Base-by-base conservation (phyloP, 345 rosid species). In the Gossypium turneri region DNA sequence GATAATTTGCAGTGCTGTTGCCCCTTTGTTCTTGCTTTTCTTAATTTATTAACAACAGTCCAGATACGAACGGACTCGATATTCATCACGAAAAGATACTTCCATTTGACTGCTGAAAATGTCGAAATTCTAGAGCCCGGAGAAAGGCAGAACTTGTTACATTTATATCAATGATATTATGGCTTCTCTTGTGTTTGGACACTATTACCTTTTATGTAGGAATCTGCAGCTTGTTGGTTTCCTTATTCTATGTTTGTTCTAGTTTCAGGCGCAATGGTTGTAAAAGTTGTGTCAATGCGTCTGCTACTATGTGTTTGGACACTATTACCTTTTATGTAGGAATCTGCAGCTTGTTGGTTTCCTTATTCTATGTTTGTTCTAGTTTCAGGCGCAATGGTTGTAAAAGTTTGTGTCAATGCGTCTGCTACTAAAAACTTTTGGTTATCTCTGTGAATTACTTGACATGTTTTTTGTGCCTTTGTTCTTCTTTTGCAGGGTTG, bases 401-500 rank as follows among this genome's bases (percentile, higher is more conserved):
- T 70, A 6, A 29, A 34, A 70, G 67, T 45, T 59, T 0, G 9
- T n/a, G 47, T 76, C 16, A 55, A 24, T 7, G 34, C 75, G 55
- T 79, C 41, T n/a, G 25, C 20, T 62, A 38, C 27, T 57, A 9
- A 38, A 38, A 70, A 29, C 44, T 76, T 66, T 43, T 25, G 41
- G 20, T 47, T 52, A 12, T n/a, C n/a, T 9, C 73, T 38, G 19
- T 41, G 53, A 13, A 44, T 24, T 81, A 45, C 86, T 85, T 64
- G 70, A 56, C 73, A 4, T 53, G 64, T 81, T 53, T 50, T 20
- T 41, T 63, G 71, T 58, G 27, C n/a, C 71, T 59, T 60, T 66
- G n/a, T 77, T 76, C 63, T 59, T 12, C 69, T 65, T 64, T 75
- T 84, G 83, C 90, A 92, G 97, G 97, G 64, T 82, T 92, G 80